A percentile compares a stretch with the other conserved stretches of the same genome.
phyloP scores from a whole-genome alignment of 495 filamentous ascomycete species.

The Cetradonia linearis region DNA sequence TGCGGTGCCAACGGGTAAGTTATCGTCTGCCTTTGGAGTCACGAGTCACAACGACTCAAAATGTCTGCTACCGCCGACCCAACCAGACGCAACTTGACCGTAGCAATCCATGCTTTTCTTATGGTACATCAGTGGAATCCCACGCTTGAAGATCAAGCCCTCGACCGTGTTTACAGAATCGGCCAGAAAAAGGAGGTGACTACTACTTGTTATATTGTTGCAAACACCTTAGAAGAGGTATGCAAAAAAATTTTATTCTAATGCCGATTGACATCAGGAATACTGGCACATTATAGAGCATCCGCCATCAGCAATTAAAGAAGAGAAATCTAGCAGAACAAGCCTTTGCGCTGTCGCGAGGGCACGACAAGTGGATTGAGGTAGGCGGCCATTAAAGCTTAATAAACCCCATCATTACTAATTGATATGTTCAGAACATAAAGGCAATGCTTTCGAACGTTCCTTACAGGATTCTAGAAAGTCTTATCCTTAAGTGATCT shows the following conservation, averaged over 20 bases:
- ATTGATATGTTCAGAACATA: background rate
- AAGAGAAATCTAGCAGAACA: slow-evolving; percentile 21
- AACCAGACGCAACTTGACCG: slow-evolving; percentile 24
- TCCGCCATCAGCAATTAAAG: slow-evolving; percentile 16
- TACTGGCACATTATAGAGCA: slow-evolving; percentile 5
- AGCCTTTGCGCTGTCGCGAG: slow-evolving; percentile 11
- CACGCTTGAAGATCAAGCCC: slow-evolving; percentile 28
- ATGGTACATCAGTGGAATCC: slow-evolving; percentile 31
- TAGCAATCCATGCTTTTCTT: slow-evolving; percentile 32
- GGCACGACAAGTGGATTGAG: slow-evolving; percentile 15
- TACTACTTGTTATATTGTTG: slow-evolving; percentile 26
- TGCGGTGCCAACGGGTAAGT: slow-evolving; percentile 28
- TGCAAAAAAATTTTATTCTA: background rate
- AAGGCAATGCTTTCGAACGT: slow-evolving; percentile 10
- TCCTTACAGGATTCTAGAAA: background rate
- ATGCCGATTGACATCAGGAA: background rate
- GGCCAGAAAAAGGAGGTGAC: slow-evolving; percentile 27
- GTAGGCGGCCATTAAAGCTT: background rate
- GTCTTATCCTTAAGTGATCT: background rate
- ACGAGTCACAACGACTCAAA: background rate
- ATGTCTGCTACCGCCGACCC: background rate
- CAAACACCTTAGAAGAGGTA: slow-evolving; percentile 28
- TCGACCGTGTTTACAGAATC: slow-evolving; percentile 29
- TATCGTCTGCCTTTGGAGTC: background rate
- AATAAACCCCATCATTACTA: background rate